Conservation (phyloP, 805 yeast genomes). For the Saturnispora bothae region DNA sequence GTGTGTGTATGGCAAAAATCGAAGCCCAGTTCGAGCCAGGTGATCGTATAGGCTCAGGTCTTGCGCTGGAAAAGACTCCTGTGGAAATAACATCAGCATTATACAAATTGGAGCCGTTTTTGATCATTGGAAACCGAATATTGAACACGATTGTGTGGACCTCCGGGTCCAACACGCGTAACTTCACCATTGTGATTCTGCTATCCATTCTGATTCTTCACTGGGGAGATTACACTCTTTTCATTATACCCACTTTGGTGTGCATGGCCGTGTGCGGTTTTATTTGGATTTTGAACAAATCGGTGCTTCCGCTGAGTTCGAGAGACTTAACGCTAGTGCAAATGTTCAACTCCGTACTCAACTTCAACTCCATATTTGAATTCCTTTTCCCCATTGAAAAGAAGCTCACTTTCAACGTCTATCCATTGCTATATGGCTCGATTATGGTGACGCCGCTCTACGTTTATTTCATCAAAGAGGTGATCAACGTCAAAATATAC, state of each 20-base stretch:
- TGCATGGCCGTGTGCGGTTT: constrained; percentile 30
- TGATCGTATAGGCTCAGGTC: not conserved
- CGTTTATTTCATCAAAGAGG: constrained; percentile 25
- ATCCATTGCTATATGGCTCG: constrained; percentile 19
- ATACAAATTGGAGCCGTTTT: constrained; percentile 37
- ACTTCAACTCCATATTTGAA: constrained; percentile 31
- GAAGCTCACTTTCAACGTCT: constrained; percentile 12
- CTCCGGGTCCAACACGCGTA: constrained; percentile 37
- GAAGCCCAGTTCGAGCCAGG: constrained; percentile 1
- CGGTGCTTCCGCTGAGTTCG: constrained; percentile 19
- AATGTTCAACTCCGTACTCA: constrained; percentile 36
- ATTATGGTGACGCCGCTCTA: constrained; percentile 35
- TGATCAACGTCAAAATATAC: constrained; percentile 27
- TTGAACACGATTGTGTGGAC: constrained; percentile 47
- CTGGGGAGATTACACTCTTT: constrained; percentile 30
- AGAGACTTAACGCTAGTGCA: constrained; percentile 42
- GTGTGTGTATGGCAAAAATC: not conserved
- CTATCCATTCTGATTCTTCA: constrained; percentile 32
- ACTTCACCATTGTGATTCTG: constrained; percentile 28
- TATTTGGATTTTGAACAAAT: constrained; percentile 37
- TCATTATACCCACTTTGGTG: constrained; percentile 31
- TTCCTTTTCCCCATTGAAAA: constrained; percentile 24
- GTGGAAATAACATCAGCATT: constrained; percentile 33
- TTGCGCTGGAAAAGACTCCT: constrained; percentile 25
- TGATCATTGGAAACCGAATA: constrained; percentile 33